Evolutionary conservation across 345 rosid species (phyloP), one percentile per base, ranked within the genome.

Genomic region (Boechera retrofracta): DNA sequence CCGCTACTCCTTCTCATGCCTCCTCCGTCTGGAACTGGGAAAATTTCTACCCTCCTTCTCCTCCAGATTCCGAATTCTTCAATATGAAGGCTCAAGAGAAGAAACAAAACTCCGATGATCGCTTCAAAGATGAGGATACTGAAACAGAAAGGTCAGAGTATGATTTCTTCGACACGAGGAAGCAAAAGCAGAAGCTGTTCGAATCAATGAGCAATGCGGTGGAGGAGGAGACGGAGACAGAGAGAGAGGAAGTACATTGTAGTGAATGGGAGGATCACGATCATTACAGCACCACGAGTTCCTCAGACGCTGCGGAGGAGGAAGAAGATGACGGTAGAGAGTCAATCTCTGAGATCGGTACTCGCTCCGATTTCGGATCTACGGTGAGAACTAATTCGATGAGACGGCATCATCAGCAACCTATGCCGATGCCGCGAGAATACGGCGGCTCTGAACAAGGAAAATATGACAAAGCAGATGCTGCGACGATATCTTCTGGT

Each of bases 11-110:
- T 7, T 94, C 98, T 0, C 97, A 92, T 54, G 72, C 97, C 1
- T 94, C 98, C 59, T 94, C 98, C 35, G 84, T 87, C 7, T 94
- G 98, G 98, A 90, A 94, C 81, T 94, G 98, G 98, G 98, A 94
- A 57, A 89, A 92, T 68, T 89, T 92, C 77, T 84, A 80, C 71
- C 98, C 98, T 79, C 98, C 98, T 1, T 94, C 98, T 0, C 98
- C 98, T 39, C 98, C 98, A 0, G 92, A 85, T 79, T 94, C 98
- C 15, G 98, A 92, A 26, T 92, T 79, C 84, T 92, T 90, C 80
- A 67, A 87, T 2, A 80, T 48, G 59, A 87, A 84, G 66, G 78
- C 80, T 26, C 89, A 77, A 28, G 80, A 79, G 35, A 77, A 47
- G 56, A 73, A 49, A 4, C 82, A 69, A 0, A 73, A 64, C 42